These are phyloP conservation scores for Deakozyma indianensis DNA, from an alignment of 805 yeast genomes.

Conservation along the genomic window DNA sequence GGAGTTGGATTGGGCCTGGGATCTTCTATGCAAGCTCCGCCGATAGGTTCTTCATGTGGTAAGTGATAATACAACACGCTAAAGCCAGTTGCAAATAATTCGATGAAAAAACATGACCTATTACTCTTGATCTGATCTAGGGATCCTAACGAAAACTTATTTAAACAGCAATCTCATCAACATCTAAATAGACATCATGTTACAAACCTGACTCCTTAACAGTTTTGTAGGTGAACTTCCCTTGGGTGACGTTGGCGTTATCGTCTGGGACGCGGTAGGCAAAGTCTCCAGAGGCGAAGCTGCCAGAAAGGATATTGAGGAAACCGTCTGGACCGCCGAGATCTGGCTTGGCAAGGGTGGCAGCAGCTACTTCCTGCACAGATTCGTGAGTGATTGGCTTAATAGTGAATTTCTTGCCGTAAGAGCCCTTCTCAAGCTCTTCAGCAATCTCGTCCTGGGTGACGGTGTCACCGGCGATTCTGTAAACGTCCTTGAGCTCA, in stretches of 20 bases:
- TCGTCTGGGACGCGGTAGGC: background rate
- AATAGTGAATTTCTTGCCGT: slow-evolving; percentile 10
- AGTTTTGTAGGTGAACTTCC: too few relatives aligned
- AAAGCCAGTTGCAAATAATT: too few relatives aligned
- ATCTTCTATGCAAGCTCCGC: too few relatives aligned
- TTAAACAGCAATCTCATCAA: too few relatives aligned
- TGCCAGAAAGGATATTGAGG: background rate
- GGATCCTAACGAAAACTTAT: too few relatives aligned
- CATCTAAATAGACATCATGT: too few relatives aligned
- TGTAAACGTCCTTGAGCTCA: slow-evolving; percentile 13
- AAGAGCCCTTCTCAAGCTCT: slow-evolving; percentile 10
- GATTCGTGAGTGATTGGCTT: background rate
- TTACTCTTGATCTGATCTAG: too few relatives aligned
- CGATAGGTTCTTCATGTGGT: too few relatives aligned
- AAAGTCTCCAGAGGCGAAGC: background rate
- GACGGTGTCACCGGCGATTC: slow-evolving; percentile 8
- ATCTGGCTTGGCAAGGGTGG: background rate
- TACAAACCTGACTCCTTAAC: too few relatives aligned
- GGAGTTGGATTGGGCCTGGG: too few relatives aligned
- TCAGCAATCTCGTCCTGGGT: slow-evolving; percentile 8
- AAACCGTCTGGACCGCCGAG: background rate
- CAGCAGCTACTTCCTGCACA: background rate
- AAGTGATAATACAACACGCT: too few relatives aligned
- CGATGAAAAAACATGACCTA: too few relatives aligned
- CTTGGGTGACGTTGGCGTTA: background rate